These are phyloP conservation scores for Beauveria pseudobassiana DNA, from an alignment of 2,329 filamentous ascomycete genomes.

Conservation along the genomic window DNA sequence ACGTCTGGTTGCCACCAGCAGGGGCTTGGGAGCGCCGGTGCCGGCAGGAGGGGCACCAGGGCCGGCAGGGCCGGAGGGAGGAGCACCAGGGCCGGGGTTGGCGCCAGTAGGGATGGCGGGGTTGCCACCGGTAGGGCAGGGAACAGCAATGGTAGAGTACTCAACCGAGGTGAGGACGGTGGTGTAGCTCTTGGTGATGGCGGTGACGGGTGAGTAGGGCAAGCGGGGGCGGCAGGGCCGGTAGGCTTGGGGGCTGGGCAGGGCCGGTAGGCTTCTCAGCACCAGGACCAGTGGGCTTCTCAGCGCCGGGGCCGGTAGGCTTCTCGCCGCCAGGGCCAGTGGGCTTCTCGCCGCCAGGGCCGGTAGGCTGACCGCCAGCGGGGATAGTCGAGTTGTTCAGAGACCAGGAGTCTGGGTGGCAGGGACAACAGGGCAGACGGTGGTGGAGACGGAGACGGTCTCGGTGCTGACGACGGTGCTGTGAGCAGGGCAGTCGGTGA, in stretches of 20 bases:
- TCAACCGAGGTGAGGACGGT: slow-evolving; percentile 48
- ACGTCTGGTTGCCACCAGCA: slow-evolving; percentile 25
- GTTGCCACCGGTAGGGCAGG: slow-evolving; percentile 30
- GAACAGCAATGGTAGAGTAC: slow-evolving; percentile 40
- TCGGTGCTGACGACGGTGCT: slow-evolving; percentile 29
- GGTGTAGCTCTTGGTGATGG: slow-evolving; percentile 49
- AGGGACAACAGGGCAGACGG: slow-evolving; percentile 30
- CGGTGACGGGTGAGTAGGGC: slow-evolving; percentile 36
- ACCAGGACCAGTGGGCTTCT: background rate
- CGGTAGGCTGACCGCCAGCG: slow-evolving; percentile 3
- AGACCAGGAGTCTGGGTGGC: slow-evolving; percentile 16
- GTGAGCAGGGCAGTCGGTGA: slow-evolving; percentile 53
- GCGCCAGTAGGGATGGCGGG: slow-evolving; percentile 17
- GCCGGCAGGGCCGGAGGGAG: no score
- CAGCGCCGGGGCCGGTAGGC: slow-evolving; percentile 12
- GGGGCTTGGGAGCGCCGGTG: slow-evolving; percentile 8
- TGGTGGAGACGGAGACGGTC: slow-evolving; percentile 32
- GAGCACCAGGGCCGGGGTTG: slow-evolving; percentile 16
- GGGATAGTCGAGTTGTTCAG: slow-evolving; percentile 15
- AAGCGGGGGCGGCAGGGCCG: slow-evolving; percentile 13
- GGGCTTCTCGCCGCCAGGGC: slow-evolving; percentile 8
- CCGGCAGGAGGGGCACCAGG: slow-evolving; percentile 27
- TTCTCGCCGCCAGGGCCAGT: slow-evolving; percentile 13
- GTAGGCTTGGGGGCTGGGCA: background rate
- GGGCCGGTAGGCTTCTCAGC: background rate